Evolutionary conservation across 2,329 filamentous ascomycete genomes (phyloP), one percentile per base, ranked within the genome.

Genomic region (Clarireedia hainanense): DNA sequence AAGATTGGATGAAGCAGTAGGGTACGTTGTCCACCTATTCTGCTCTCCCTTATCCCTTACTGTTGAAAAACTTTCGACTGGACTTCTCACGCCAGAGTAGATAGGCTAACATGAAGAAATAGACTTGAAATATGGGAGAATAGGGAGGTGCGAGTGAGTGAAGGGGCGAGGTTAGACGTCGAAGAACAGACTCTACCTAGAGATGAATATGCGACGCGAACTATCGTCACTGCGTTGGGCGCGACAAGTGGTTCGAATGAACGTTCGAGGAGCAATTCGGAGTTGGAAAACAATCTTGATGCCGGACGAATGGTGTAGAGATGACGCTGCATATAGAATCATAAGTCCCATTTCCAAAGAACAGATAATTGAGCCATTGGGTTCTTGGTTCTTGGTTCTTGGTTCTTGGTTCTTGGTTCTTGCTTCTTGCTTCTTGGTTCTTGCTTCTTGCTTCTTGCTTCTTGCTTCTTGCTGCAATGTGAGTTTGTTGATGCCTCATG

Each of bases 91-190:
- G 12, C 47, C 10, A 10, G 50, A 52, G 20, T n/a, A 47, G 4
- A 17, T 20, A 30, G 5, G 36, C 51, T 47, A 30, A 53, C 42
- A 36, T 15, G 26, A 15, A 7, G 20, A 26, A 34, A 47, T 23
- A 53, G 51, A 23, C 6, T 53, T 2, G 51, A 53, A n/a, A 53
- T 53, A 26, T 47, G 51, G 42, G 51, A 53, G 37, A 53, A 27
- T 20, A 47, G 51, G 20, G 51, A 53, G 47, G 51, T 53, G 20
- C 17, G 30, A 47, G 43, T 53, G 15, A 39, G 20, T 3, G 37
- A 26, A 20, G 37, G 37, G 15, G 14, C 37, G 42, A 47, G 42
- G 23, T 20, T n/a, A 40, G 37, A 40, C 14, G 15, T 17, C 6
- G 37, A 40, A 40, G 37, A 17, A 17, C 15, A 14, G 7, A 30